Base-by-base conservation (phyloP, 2,329 filamentous ascomycete genomes). In the Cryoendolithus antarcticus region DNA sequence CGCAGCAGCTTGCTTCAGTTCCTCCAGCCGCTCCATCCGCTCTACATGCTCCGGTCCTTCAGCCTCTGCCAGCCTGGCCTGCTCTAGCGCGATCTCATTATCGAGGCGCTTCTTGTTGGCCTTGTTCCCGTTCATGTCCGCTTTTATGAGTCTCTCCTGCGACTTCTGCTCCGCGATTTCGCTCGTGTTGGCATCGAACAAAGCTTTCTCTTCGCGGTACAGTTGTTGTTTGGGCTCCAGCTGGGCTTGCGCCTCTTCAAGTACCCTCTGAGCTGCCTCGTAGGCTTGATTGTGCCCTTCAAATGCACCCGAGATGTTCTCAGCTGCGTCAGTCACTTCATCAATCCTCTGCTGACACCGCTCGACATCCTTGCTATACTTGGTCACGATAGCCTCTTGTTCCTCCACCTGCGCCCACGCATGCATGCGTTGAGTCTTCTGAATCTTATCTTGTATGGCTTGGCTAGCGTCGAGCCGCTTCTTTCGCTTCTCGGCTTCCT, bases 381-480 rank as follows among this genome's bases (percentile, higher is more conserved):
- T 41, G 4, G 48, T 51, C 5, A 66, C 43, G 7, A 42, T 40
- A 31, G 48, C 36, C 59, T 96, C 89, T 57, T 83, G 72, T 40
- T 85, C 77, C 35, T 78, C 74, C 1, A 96, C 86, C 54, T 93
- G 84, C 15, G 77, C 74, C 91, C 91, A 98, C n/a, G 82, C 79
- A 45, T 85, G 67, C 62, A 93, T 81, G 11, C 72, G 69, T 32
- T 69, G 64, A 33, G 82, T 66, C 15, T 74, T 67, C 28, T 68
- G 68, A 34, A 77, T 69, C 42, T 75, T 75, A 12, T 69, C 65
- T 29, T 77, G 72, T 49, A 93, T 70, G 9, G 70, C 69, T 34
- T 79, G 68, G 39, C 83, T 79, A 44, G 78, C 76, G 39, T 80
- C 71, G 1, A 81, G 75, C 1, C 75, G 63, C 39, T 80, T 74